Evolutionary conservation across 1,284 basidiomycete species (phyloP).

Genomic region (Pseudozyma tsukubaensis): DNA sequence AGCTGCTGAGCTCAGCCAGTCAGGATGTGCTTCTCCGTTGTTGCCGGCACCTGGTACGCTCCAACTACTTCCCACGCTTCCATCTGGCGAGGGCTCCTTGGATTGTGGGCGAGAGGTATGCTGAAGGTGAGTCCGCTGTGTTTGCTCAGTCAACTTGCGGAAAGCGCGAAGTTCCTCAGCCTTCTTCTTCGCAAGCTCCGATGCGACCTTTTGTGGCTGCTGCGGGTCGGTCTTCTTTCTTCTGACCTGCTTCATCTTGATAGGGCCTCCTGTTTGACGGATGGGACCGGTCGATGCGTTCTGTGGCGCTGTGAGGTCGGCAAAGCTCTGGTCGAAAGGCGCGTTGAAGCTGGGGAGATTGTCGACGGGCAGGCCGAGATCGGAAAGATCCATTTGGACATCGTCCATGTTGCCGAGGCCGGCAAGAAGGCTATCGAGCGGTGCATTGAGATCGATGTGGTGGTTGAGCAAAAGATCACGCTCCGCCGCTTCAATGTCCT

Average conservation of each 20-base stretch:
- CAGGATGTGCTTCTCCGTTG: constrained; percentile 16
- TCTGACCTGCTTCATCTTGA: constrained; percentile 38
- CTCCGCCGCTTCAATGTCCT: constrained; percentile 55
- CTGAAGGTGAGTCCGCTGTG: constrained; percentile 50
- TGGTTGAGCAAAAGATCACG: constrained; percentile 48
- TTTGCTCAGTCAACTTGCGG: constrained; percentile 45
- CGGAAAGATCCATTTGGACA: constrained; percentile 47
- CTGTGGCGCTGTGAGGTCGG: constrained; percentile 11
- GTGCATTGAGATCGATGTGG: constrained; percentile 54
- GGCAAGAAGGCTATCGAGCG: constrained; percentile 47
- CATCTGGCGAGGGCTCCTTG: constrained; percentile 37
- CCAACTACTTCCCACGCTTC: constrained; percentile 27
- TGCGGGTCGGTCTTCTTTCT: constrained; percentile 47
- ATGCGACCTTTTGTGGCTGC: constrained; percentile 37
- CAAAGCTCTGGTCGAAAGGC: constrained; percentile 36
- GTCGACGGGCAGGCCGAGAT: constrained; percentile 30
- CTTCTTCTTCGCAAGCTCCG: constrained; percentile 44
- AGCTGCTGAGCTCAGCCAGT: constrained; percentile 31
- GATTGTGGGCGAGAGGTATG: constrained; percentile 26
- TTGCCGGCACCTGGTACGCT: not conserved
- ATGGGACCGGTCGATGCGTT: constrained; percentile 15
- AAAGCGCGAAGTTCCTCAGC: constrained; percentile 41
- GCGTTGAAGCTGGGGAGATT: constrained; percentile 47
- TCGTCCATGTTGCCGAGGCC: constrained; percentile 51
- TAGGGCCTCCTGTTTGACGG: constrained; percentile 16